These are phyloP conservation scores for Ophiostoma ulmi DNA, from an alignment of 2,329 filamentous ascomycete genomes.

Conservation along the genomic window DNA sequence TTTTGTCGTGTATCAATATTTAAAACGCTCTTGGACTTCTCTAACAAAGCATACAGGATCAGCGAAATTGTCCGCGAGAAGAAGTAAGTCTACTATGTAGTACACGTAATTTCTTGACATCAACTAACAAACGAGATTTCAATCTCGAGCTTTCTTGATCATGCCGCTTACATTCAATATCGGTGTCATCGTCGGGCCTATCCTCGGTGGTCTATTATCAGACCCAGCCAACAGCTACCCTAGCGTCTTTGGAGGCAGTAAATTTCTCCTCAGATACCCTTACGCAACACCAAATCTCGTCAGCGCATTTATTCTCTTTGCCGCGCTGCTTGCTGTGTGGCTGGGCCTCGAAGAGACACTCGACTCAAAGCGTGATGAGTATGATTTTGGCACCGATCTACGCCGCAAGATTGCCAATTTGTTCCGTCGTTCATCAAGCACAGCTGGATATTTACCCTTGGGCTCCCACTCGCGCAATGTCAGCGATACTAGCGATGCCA, in stretches of 20 bases:
- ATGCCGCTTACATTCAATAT: constrained; percentile 67
- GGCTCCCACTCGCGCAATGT: constrained; percentile 29
- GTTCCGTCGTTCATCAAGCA: constrained; percentile 30
- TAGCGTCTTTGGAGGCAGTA: constrained; percentile 42
- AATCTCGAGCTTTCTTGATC: constrained; percentile 42
- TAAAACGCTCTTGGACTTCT: too few relatives aligned
- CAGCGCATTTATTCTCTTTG: constrained; percentile 45
- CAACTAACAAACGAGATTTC: constrained; percentile 34
- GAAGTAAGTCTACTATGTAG: background rate
- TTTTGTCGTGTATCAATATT: background rate
- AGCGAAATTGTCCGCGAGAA: constrained; percentile 43
- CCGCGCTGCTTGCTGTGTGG: constrained; percentile 43
- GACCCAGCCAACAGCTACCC: constrained; percentile 43
- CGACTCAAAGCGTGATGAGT: constrained; percentile 40
- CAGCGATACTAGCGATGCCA: constrained; percentile 25
- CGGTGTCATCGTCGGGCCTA: constrained; percentile 54
- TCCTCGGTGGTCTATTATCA: constrained; percentile 45
- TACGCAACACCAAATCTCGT: constrained; percentile 53
- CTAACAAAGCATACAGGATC: constrained; percentile 34
- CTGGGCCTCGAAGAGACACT: constrained; percentile 51
- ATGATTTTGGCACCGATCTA: constrained; percentile 44
- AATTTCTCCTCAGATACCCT: constrained; percentile 46
- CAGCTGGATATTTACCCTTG: constrained; percentile 35
- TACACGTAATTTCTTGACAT: background rate
- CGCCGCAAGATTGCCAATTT: constrained; percentile 36